Percentiles rank a stretch among this genome's conserved stretches.
Conservation (phyloP, 768 basidiomycete species). For the Leucocoprinus leucothites region DNA sequence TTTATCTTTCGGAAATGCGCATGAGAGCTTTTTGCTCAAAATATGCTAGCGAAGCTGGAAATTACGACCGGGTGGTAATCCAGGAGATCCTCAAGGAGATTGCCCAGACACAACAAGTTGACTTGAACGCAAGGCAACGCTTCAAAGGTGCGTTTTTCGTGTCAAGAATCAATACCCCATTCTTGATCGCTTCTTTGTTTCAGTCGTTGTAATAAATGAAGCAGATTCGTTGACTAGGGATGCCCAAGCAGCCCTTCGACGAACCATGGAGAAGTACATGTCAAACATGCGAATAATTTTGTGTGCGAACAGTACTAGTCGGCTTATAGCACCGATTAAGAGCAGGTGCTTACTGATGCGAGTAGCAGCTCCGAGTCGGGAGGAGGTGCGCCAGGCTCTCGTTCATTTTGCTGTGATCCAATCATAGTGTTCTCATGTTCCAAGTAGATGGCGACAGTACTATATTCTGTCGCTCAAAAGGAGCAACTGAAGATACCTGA, state of each 20-base stretch:
- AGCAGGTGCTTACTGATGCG: constrained; percentile 92
- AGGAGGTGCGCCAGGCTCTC: constrained; percentile 52
- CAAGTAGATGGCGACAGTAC: constrained; percentile 73
- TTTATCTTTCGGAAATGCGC: neutral
- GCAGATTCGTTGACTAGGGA: constrained; percentile 94
- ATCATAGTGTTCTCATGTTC: neutral
- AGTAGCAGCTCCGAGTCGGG: constrained; percentile 79
- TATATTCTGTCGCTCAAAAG: constrained; percentile 75
- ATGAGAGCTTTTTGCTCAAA: neutral
- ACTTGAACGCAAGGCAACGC: constrained; percentile 89
- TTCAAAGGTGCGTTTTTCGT: constrained; percentile 77
- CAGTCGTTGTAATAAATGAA: constrained; percentile 99
- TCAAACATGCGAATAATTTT: constrained; percentile 95
- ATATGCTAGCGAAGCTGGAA: constrained; percentile 82
- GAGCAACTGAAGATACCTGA: constrained; percentile 81
- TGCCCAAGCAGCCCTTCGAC: constrained; percentile 92
- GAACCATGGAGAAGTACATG: constrained; percentile 99
- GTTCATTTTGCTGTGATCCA: too few species aligned
- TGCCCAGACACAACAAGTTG: constrained; percentile 97
- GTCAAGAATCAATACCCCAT: neutral
- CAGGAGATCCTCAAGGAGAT: constrained; percentile 98
- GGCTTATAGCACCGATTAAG: constrained; percentile 95
- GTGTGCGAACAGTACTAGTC: constrained; percentile 92
- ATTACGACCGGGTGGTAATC: constrained; percentile 91
- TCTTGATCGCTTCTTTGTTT: constrained; percentile 2